Conservation (phyloP, 2,329 filamentous ascomycete genomes). For the Pseudogymnoascus sp. region DNA sequence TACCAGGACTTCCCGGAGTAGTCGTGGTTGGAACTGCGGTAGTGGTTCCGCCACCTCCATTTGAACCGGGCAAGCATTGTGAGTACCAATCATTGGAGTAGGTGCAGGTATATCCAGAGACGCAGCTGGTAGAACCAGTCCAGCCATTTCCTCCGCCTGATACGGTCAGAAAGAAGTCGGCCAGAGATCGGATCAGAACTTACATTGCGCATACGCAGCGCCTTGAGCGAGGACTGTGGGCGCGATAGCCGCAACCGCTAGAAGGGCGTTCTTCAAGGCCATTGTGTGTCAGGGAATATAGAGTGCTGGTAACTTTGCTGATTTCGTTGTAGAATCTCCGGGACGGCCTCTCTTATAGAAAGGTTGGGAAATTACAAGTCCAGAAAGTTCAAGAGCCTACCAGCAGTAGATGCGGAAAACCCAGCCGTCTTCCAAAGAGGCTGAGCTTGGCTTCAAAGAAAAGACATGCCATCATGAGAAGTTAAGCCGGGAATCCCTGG, state of each 20-base stretch:
- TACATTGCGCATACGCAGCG: constrained; percentile 23
- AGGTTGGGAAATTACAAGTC: background rate
- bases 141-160: constrained; percentile 23
- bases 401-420: background rate
- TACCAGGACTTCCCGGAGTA: constrained; percentile 12
- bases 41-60: background rate
- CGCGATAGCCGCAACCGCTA: constrained; percentile 26
- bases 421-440: constrained; percentile 1
- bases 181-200: constrained; percentile 4
- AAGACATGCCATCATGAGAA: constrained; percentile 31
- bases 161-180: constrained; percentile 2
- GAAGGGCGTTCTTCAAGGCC: constrained; percentile 20
- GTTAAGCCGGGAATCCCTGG: background rate
- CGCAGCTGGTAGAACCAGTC: constrained; percentile 22
- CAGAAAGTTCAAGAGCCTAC: background rate
- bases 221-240: constrained; percentile 22
- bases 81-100: constrained; percentile 22
- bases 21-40: constrained; percentile 14
- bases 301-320: background rate
- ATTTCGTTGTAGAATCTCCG: background rate
- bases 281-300: constrained; percentile 17
- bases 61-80: constrained; percentile 24
- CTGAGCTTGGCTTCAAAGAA: background rate
- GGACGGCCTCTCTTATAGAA: background rate
- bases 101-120: constrained; percentile 22